Evolutionary conservation across 148 eudicot species (phyloP), one percentile per base, ranked within the genome.

Genomic region (Persicaria maculosa): DNA sequence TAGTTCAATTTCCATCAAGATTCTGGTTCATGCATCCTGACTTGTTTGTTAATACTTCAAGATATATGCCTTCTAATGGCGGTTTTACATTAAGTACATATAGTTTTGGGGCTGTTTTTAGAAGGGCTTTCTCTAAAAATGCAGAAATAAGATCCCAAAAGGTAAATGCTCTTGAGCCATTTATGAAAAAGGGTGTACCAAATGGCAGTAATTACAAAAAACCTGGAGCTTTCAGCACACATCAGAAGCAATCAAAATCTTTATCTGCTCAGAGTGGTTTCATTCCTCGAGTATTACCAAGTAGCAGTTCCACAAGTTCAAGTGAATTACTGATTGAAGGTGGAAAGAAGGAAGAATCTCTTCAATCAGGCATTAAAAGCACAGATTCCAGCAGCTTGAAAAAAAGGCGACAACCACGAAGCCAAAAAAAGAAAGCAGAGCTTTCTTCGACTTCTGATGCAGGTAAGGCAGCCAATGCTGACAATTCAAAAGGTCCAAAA

Each of bases 341-440:
- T 74, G 84, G 59, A 36, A 76, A 77, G 59, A 76, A 79, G 57
- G 84, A 81, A 74, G 78, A 31, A 57, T 20, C 36, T 14, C 43
- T 36, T 47, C 36, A 69, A 47, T 77, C 84, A 6, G 74, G 72
- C 79, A 16, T 69, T 14, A 75, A 73, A 52, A 79, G 74, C 57
- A 73, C 75, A 81, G 77, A 74, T 57, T 31, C 84, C 58, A 81
- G 80, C 54, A 71, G 75, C 78, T 74, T 71, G 59, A 90, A 84
- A 78, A 78, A 47, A 43, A 85, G 85, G 79, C 81, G 67, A 79
- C 81, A 74, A 68, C 80, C 92, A 2, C 74, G 76, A 78, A 88
- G 76, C 82, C 86, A 86, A 74, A 89, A 81, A 81, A 83, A 77
- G 68, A 86, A 84, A 72, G 83, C 79, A 19, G 81, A 82, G 80